phyloP scores from a whole-genome alignment of 192 early-diverging fungal genomes.

The Spizellomyces punctatus region DNA sequence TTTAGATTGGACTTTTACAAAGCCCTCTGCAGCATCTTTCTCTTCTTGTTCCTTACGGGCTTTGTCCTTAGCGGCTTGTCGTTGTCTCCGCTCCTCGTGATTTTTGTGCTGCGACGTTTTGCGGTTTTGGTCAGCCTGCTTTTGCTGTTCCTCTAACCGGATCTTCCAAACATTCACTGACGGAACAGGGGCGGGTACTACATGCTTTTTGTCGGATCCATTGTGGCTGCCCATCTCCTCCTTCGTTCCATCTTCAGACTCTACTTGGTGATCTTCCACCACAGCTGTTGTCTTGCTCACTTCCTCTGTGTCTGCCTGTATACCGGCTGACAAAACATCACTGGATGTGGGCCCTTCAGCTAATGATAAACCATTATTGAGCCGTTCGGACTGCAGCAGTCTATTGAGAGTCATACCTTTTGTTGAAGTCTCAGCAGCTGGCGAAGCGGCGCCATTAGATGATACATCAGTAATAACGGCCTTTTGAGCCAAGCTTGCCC shows the following conservation, averaged over 20 bases:
- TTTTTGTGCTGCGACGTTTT: not conserved
- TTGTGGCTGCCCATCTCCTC: not conserved
- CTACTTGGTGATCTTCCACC: not conserved
- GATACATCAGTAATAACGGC: not conserved
- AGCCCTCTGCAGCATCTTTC: constrained; percentile 40
- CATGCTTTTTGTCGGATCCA: constrained; percentile 8
- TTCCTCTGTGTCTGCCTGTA: not conserved
- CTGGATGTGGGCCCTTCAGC: not conserved
- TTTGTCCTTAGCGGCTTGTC: constrained; percentile 32
- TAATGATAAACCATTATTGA: not conserved
- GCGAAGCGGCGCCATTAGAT: not conserved
- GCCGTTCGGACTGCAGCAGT: not conserved
- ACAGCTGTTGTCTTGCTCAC: not conserved
- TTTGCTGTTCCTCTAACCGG: constrained; percentile 38
- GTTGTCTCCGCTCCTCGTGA: constrained; percentile 19
- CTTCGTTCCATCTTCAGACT: not conserved
- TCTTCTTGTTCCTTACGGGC: constrained; percentile 41
- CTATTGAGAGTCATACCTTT: not conserved
- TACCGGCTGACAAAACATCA: no score
- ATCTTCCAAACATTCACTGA: constrained; percentile 59
- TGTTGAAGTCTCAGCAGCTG: not conserved
- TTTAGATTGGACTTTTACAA: constrained; percentile 42
- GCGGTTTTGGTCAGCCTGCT: not conserved
- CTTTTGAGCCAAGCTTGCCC: not conserved
- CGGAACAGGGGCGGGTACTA: constrained; percentile 31